Conservation (phyloP, 768 basidiomycete genomes). For the Lactarius sanguifluus region DNA sequence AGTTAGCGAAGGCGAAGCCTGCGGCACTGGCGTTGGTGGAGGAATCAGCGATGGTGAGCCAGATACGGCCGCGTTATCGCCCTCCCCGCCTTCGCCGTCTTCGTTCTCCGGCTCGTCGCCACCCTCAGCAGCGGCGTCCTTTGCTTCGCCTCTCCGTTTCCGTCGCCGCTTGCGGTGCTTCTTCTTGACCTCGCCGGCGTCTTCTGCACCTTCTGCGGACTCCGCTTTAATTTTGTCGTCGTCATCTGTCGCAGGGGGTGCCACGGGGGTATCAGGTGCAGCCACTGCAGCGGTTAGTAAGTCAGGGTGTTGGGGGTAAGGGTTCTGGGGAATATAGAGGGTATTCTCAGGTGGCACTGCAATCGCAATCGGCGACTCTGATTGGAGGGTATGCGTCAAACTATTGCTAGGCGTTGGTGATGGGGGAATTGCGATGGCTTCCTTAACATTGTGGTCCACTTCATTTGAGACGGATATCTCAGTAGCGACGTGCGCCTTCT, state of each 20-base stretch:
- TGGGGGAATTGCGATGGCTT: background rate
- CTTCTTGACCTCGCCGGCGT: conserved; percentile 45
- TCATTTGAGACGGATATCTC: background rate
- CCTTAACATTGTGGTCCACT: background rate
- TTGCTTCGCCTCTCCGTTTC: conserved; percentile 26
- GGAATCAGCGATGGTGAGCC: conserved; percentile 29
- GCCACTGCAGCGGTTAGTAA: background rate
- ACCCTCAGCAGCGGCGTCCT: conserved; percentile 29
- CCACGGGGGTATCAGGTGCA: background rate
- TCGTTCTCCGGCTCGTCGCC: conserved; percentile 30
- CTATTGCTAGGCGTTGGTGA: background rate
- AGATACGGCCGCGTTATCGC: conserved; percentile 20
- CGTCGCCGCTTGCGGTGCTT: conserved; percentile 32
- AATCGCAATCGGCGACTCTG: background rate
- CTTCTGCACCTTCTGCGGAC: conserved; percentile 52
- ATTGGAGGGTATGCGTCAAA: background rate
- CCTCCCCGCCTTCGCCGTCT: conserved; percentile 25
- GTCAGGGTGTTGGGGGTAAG: background rate
- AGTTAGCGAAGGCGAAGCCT: conserved; percentile 49
- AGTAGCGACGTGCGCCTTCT: background rate
- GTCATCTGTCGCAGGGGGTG: background rate
- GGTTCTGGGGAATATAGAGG: background rate
- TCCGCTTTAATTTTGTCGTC: conserved; percentile 5
- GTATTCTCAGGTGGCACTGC: background rate
- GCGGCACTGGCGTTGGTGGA: conserved; percentile 30